These are phyloP conservation scores for Tricholoma hemisulphureum DNA, from an alignment of 768 basidiomycete species.

Conservation along the genomic window DNA sequence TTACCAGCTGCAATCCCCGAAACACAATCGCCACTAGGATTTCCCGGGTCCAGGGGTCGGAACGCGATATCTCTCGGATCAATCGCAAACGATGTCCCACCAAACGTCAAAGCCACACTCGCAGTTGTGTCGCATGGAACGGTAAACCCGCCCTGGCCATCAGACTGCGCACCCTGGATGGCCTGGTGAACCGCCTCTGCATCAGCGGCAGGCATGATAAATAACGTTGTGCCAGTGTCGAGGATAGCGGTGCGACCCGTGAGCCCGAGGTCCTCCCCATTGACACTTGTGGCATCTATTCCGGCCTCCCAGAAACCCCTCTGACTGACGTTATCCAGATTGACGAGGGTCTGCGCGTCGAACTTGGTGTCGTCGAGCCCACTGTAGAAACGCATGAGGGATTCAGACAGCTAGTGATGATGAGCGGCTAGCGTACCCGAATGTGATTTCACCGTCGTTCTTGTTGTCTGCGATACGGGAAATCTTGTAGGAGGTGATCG, in stretches of 20 bases:
- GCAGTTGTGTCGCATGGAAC: slow-evolving; percentile 47
- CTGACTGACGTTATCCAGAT: slow-evolving; percentile 59
- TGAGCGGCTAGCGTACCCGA: slow-evolving; percentile 46
- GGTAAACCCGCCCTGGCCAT: slow-evolving; percentile 49
- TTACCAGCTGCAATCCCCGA: slow-evolving; percentile 68
- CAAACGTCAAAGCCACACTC: slow-evolving; percentile 47
- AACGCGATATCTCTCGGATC: slow-evolving; percentile 66
- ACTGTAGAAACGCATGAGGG: slow-evolving; percentile 18
- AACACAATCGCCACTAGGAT: slow-evolving; percentile 61
- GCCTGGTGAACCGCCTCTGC: slow-evolving; percentile 41
- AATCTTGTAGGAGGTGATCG: slow-evolving; percentile 80
- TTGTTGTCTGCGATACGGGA: slow-evolving; percentile 65
- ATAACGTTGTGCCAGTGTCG: slow-evolving; percentile 59
- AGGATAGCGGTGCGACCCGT: slow-evolving; percentile 69
- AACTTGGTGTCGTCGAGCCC: slow-evolving; percentile 72
- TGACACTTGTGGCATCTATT: slow-evolving; percentile 56
- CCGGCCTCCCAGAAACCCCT: slow-evolving; percentile 81
- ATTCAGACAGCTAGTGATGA: background rate
- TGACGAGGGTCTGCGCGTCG: slow-evolving; percentile 53
- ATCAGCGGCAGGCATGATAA: slow-evolving; percentile 41
- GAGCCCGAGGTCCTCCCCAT: slow-evolving; percentile 53
- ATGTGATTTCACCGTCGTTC: slow-evolving; percentile 80
- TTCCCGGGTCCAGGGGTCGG: slow-evolving; percentile 45
- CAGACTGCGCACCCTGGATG: slow-evolving; percentile 42
- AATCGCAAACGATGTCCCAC: slow-evolving; percentile 49